Conservation (phyloP, 2,329 filamentous ascomycete species). For the Fusarium sp. region DNA sequence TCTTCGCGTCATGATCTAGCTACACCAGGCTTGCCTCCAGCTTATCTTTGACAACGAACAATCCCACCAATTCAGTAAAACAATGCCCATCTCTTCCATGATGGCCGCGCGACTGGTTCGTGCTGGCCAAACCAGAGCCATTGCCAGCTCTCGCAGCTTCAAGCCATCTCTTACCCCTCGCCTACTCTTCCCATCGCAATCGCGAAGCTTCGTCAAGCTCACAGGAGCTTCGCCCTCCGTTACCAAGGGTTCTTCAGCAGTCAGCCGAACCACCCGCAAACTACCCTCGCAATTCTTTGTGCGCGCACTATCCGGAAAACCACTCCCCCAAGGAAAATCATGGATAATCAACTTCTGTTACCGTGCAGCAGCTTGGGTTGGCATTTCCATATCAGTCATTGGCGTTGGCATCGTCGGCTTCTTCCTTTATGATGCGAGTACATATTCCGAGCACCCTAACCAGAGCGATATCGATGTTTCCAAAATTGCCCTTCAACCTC, state of each 20-base stretch:
- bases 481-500: constrained; percentile 82
- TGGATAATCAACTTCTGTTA: constrained; percentile 71
- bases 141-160: constrained; percentile 31
- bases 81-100: constrained; percentile 44
- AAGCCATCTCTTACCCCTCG: constrained; percentile 29
- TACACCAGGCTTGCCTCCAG: not conserved
- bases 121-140: constrained; percentile 26
- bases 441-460: constrained; percentile 80
- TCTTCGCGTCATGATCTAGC: constrained; percentile 28
- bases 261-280: constrained; percentile 18
- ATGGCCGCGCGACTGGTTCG: constrained; percentile 46
- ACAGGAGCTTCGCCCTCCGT: constrained; percentile 27
- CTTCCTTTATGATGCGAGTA: constrained; percentile 94
- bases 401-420: constrained; percentile 81
- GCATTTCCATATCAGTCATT: constrained; percentile 79
- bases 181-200: constrained; percentile 28
- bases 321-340: constrained; percentile 64
- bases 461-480: constrained; percentile 85
- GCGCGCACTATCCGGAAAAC: constrained; percentile 65
- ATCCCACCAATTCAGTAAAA: constrained; percentile 12
- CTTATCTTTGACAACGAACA: constrained; percentile 9
- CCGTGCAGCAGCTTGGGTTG: constrained; percentile 71
- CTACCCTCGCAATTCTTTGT: constrained; percentile 47
- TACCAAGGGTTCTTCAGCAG: constrained; percentile 22
- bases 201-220: constrained; percentile 43